These are phyloP conservation scores for Rosa multiflora DNA, from an alignment of 306 rosid genomes.

Conservation along the genomic window DNA sequence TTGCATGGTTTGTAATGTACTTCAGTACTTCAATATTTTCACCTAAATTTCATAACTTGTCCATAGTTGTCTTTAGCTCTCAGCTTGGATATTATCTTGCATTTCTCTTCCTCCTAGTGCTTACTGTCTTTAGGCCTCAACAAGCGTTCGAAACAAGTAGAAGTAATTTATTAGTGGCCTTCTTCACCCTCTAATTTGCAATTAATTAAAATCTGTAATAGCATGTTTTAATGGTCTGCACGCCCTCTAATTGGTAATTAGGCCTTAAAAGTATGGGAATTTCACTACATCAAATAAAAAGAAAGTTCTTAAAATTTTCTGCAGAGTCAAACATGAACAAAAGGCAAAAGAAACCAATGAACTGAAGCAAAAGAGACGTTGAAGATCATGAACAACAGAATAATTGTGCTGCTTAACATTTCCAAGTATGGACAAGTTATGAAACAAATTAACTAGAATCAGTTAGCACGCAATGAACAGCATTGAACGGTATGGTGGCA, in stretches of 20 bases:
- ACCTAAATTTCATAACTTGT: no score
- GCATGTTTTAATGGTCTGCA: neutral
- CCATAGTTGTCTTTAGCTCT: no score
- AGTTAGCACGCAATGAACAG: neutral
- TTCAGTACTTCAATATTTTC: neutral
- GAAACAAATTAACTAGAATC: neutral
- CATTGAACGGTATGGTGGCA: no score
- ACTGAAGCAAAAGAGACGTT: slow-evolving; percentile 28
- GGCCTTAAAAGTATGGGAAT: no score
- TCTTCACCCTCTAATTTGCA: neutral
- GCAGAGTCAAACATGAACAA: neutral
- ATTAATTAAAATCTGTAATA: neutral
- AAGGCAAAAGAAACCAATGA: slow-evolving; percentile 31
- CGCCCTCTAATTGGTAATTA: neutral
- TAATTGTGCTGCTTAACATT: neutral
- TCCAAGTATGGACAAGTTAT: neutral
- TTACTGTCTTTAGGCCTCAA: neutral
- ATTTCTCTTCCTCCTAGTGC: neutral
- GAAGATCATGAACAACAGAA: neutral
- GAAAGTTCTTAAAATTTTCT: neutral
- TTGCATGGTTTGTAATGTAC: neutral
- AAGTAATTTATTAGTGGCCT: no score
- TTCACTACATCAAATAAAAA: neutral
- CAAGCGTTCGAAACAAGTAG: neutral
- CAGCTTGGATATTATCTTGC: neutral